Conservation (phyloP, 306 rosid species). For the Quillaja saponaria region DNA sequence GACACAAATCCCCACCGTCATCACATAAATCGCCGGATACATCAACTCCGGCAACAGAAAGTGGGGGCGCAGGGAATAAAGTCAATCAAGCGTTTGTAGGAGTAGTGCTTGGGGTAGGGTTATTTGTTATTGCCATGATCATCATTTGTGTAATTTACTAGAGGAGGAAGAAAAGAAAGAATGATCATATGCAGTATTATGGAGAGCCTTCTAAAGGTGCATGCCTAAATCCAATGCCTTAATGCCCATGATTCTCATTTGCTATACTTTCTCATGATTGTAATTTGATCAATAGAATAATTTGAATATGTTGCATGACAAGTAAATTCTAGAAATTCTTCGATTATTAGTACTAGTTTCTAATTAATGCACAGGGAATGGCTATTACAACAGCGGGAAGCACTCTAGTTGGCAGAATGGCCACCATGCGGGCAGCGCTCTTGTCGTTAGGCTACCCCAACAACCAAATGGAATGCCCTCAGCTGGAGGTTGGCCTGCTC, state of each 20-base stretch:
- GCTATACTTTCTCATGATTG: slow-evolving; percentile 11
- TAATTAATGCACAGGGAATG: slow-evolving; percentile 29
- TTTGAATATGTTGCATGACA: not conserved
- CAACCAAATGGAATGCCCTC: slow-evolving; percentile 40
- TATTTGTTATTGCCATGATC: slow-evolving; percentile 37
- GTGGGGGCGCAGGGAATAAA: no score
- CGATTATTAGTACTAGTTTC: not conserved
- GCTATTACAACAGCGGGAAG: slow-evolving; percentile 42
- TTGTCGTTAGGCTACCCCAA: slow-evolving; percentile 52
- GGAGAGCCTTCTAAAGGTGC: slow-evolving; percentile 61
- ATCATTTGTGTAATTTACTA: slow-evolving; percentile 39
- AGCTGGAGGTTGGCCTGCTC: slow-evolving; percentile 52
- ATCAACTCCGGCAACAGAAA: not conserved
- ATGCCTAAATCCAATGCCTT: slow-evolving; percentile 7
- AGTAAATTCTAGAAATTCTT: not conserved
- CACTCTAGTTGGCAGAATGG: slow-evolving; percentile 43
- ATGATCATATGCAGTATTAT: slow-evolving; percentile 42
- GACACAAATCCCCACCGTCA: slow-evolving; percentile 7
- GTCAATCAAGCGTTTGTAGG: slow-evolving; percentile 40
- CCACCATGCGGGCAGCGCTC: slow-evolving; percentile 45
- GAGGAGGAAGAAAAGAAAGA: slow-evolving; percentile 55
- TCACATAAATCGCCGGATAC: not conserved
- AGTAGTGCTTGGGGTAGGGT: slow-evolving; percentile 41
- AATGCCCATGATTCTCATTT: no score
- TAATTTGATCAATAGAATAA: not conserved